These are phyloP conservation scores for Zygotorulaspora chibaensis DNA, from an alignment of 805 yeast genomes.

Conservation along the genomic window DNA sequence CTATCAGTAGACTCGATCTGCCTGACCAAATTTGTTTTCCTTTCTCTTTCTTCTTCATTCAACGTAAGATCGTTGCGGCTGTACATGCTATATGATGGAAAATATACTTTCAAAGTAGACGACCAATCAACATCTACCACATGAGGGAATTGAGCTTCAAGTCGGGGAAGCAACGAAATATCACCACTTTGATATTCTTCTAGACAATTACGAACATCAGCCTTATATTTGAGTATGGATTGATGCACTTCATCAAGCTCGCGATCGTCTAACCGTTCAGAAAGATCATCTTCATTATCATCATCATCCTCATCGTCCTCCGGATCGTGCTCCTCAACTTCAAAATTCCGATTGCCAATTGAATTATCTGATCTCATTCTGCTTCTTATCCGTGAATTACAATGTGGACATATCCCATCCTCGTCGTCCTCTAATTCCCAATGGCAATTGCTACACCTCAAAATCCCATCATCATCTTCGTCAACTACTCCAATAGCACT, in stretches of 20 bases:
- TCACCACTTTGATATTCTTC: not conserved
- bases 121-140: not conserved
- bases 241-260: constrained; percentile 1
- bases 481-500: constrained; percentile 53
- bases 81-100: constrained; percentile 7
- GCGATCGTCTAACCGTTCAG: not conserved
- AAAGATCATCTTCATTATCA: constrained; percentile 4
- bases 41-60: constrained; percentile 14
- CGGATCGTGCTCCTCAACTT: constrained; percentile 11
- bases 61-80: constrained; percentile 4
- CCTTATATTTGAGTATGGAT: not conserved
- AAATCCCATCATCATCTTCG: constrained; percentile 59
- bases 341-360: constrained; percentile 3
- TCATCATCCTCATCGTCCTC: constrained; percentile 12
- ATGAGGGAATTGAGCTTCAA: not conserved
- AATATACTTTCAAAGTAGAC: constrained; percentile 1
- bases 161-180: not conserved
- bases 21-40: constrained; percentile 9
- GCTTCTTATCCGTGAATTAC: constrained; percentile 51
- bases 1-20: not conserved
- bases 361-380: constrained; percentile 4
- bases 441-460: constrained; percentile 70
- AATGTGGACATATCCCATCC: constrained; percentile 62
- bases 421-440: constrained; percentile 60
- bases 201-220: not conserved